phyloP scores from a whole-genome alignment of 176 grass and related monocot species.

The Carex cristatella region DNA sequence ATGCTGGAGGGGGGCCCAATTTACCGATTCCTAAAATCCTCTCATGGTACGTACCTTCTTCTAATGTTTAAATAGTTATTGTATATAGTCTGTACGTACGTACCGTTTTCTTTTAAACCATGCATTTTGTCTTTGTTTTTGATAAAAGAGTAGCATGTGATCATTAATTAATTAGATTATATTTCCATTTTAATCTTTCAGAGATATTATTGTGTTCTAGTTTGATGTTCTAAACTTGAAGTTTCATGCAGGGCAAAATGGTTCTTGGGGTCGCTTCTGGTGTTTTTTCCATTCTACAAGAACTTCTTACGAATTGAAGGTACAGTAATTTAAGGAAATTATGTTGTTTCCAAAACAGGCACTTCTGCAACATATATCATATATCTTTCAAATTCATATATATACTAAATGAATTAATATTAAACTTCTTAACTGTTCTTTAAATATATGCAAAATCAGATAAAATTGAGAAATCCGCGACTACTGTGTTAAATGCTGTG shows the following conservation, averaged over 20 bases:
- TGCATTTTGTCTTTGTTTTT: not conserved
- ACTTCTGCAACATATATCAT: not conserved
- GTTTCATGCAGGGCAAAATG: slow-evolving; percentile 20
- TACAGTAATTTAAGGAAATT: not conserved
- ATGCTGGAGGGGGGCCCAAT: not conserved
- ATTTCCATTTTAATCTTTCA: not conserved
- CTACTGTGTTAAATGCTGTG: slow-evolving; percentile 32
- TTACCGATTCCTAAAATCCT: not conserved
- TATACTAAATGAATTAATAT: not conserved
- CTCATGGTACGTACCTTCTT: not conserved
- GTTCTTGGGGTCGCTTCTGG: not conserved
- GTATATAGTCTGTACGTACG: too few relatives aligned
- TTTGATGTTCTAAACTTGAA: not conserved
- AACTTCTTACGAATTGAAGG: slow-evolving; percentile 24
- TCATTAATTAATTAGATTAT: not conserved
- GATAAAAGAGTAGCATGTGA: not conserved
- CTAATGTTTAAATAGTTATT: too few relatives aligned
- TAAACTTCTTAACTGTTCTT: not conserved
- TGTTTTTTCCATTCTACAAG: slow-evolving; percentile 29
- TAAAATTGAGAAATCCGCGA: slow-evolving; percentile 22
- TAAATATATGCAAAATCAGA: slow-evolving; percentile 25
- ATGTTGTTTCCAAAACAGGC: not conserved
- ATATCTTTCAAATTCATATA: not conserved
- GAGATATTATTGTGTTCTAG: not conserved
- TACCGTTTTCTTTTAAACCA: too few relatives aligned